Evolutionary conservation across 768 basidiomycete genomes (phyloP), one percentile per base, ranked within the genome.

Genomic region (Exidia glandulosa): DNA sequence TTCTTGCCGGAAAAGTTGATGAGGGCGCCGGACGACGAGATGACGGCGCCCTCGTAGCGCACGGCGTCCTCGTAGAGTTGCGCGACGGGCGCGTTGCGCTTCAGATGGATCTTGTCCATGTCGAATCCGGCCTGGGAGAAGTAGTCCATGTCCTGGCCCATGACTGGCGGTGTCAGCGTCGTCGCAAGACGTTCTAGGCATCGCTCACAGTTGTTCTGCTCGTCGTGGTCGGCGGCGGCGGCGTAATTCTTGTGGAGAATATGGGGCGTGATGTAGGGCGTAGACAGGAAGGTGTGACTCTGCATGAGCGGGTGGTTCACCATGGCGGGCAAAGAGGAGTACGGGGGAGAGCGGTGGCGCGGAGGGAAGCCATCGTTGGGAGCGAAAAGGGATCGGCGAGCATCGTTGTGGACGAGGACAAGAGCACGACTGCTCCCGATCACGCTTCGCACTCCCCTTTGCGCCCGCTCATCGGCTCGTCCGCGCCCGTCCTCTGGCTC

Each of bases 1-100:
- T 99, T 99, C 81, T 97, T 98, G 31, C 96, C 96, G 10, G 94
- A 96, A 69, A 98, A 99, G 82, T 99, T 99, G 85, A 99, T 99
- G 67, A 99, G 79, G 25, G 96, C 94, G 57, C 96, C 96, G 4
- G 86, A 90, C 32, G 89, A 85, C 57, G 96, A 94, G 76, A 99
- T 89, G 77, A 99, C 90, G 67, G 96, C 96, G 60, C 95, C 95
- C 71, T 99, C 96, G 75, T 97, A 95, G 66, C 92, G 87, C 77
- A 98, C 87, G 66, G 96, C 96, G 67, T 99, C 96, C 71, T 99
- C 96, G 76, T 96, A 96, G 52, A 95, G 87, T 66, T 86, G 81
- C 1, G 94, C 90, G 48, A 87, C 84, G 25, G 92, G 81, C 1
- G 92, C 92, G 65, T 95, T 95, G 74, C 92, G 90, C 76, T 92